Evolutionary conservation across 805 yeast species (phyloP), one percentile per base, ranked within the genome.

Genomic region (Candida golubevii): DNA sequence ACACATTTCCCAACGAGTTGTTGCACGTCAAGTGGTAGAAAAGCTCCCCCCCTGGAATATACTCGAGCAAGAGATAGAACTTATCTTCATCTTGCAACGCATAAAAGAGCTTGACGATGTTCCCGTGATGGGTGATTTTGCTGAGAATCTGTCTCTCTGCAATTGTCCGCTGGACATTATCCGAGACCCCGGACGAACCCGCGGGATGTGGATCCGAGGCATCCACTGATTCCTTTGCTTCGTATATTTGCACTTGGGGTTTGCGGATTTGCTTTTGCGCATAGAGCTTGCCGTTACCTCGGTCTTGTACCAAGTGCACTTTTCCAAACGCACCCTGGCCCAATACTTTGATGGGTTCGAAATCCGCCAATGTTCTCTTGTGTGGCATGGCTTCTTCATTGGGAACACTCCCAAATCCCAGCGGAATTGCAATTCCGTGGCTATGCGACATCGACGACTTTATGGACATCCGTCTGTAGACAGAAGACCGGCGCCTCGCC

Each of bases 271-370:
- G 76, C 45, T 71, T 71, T 55, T 66, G 75, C 7, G 75, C 76
- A 56, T 63, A 71, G 13, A 71, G 55, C 48, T 59, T 62, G 7
- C 73, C 73, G 10, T 67, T 66, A 10, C 66, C 42, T 14, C 53
- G 42, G 49, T 71, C 75, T 36, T 66, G 56, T 7, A 71, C 76
- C 36, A 71, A 54, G 18, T 67, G 55, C 15, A 71, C 76, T 41
- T 71, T 71, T 3, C 76, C 76, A 48, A 67, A 71, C 11, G 72
- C 64, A 4, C 76, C 76, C 49, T 61, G 63, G 18, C 76, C 76
- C 42, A 71, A 54, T 7, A 71, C 76, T 52, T 66, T 69, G 35
- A 71, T 57, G 7, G 74, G 73, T 43, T 64, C 69, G 44, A 71
- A 71, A 50, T 71, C 75, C 1, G 61, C 49, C 29, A 69, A 55